These are phyloP conservation scores for Ascochyta fabae DNA, from an alignment of 2,329 filamentous ascomycete species.

Conservation along the genomic window DNA sequence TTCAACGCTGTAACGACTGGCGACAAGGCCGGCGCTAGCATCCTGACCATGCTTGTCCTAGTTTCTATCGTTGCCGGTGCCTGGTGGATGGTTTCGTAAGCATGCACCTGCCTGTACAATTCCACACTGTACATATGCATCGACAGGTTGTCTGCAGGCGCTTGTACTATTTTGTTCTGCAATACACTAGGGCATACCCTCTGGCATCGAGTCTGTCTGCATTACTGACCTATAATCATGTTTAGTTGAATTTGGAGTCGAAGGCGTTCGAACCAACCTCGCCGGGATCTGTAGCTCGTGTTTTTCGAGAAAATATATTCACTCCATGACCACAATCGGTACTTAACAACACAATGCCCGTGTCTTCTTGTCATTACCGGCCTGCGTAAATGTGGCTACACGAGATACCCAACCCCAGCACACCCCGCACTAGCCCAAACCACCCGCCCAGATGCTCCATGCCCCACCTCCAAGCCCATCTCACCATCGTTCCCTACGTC, in stretches of 20 bases:
- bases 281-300: conserved; percentile 2
- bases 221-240: conserved; percentile 9
- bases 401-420: not conserved
- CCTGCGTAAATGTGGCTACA: not conserved
- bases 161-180: conserved; percentile 2
- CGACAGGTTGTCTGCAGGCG: not conserved
- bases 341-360: not conserved
- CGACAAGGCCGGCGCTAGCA: conserved; percentile 72
- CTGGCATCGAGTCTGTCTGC: not conserved
- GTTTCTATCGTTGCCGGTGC: conserved; percentile 62
- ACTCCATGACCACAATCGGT: not conserved
- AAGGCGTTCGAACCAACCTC: conserved; percentile 6
- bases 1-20: conserved; percentile 58
- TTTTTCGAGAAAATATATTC: conserved; percentile 6
- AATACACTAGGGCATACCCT: conserved; percentile 1
- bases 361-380: not conserved
- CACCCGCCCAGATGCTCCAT: conserved; percentile 11
- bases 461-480: conserved; percentile 20
- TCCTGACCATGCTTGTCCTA: conserved; percentile 67
- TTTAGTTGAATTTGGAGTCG: conserved; percentile 13
- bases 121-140: not conserved
- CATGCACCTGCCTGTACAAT: not conserved
- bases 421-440: conserved; percentile 13
- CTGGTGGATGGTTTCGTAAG: conserved; percentile 59
- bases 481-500: conserved; percentile 29